Base-by-base conservation (phyloP, 176 grass and related monocot genomes). In the Zea mays region DNA sequence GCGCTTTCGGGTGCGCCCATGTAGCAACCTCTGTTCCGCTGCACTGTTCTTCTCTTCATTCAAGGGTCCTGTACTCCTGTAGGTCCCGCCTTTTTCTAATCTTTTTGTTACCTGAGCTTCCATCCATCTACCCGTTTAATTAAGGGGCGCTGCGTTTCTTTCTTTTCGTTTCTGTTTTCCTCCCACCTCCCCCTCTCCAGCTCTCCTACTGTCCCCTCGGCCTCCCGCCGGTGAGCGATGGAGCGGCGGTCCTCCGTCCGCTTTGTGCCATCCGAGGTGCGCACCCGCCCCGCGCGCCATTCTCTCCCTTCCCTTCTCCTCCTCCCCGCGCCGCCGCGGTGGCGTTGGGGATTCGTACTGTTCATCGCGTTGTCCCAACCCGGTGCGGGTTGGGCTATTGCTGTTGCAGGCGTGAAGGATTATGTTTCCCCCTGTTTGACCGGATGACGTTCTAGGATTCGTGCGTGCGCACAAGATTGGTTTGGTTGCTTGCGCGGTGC, bases 241-340 rank as follows among this genome's bases (percentile, higher is more conserved):
- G 82, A 84, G 58, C 72, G 65, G 66, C 81, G 86, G 27, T 77
- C 86, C 49, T 5, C 71, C 17, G 42, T 63, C 19, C 87, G 77
- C 41, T 89, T 89, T 66, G 19, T 50, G 5, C 77, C 87, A 1
- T 72, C 82, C 77, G 87, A 89, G 87, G 87, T 89, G 65, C 20
- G 19, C 36, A 5, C 46, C 1, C 33, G 8, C 45, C 83, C 50
- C 40, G 3, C 40, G 11, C 13, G 58, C 71, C 86, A 65, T 71
- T 71, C 58, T 46, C 33, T 10, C 72, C 50, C n/a, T 14, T 0
- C 44, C 54, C 33, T 34, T 4, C 67, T 0, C 49, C 14, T 10
- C 12, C 39, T 49, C 52, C 20, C 47, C 61, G 12, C 13, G 17
- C 21, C 44, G 5, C 55, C 35, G 35, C 37, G 61, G 43, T 41